A percentile compares a stretch with the other conserved stretches of the same genome.
phyloP scores from a whole-genome alignment of 2,329 filamentous ascomycete species.

The Scleromitrula shiraiana region DNA sequence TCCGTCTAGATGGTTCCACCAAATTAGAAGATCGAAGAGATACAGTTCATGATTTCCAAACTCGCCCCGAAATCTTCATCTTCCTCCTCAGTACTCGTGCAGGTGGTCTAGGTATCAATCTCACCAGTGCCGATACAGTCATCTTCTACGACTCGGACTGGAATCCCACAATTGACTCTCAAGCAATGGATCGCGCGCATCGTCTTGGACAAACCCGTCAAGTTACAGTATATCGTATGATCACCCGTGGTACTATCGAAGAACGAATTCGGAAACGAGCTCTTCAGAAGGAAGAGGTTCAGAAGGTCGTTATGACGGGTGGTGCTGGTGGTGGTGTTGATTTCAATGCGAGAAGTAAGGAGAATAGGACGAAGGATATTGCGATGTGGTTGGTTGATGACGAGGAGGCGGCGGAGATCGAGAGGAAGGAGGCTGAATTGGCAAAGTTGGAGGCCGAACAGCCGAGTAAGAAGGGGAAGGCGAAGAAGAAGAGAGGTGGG shows the following conservation, averaged over 20 bases:
- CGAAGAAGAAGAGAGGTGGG: slow-evolving; percentile 40
- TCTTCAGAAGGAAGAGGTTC: slow-evolving; percentile 96
- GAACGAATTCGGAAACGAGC: slow-evolving; percentile 96
- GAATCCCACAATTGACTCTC: slow-evolving; percentile 98
- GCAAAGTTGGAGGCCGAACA: slow-evolving; percentile 49
- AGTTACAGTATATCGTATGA: slow-evolving; percentile 95
- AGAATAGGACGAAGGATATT: slow-evolving; percentile 96
- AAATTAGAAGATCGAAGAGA: slow-evolving; percentile 96
- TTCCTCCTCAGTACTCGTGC: slow-evolving; percentile 94
- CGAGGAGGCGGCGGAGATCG: slow-evolving; percentile 89
- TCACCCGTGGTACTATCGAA: slow-evolving; percentile 93
- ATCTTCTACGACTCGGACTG: slow-evolving; percentile 99
- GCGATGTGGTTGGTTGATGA: slow-evolving; percentile 98
- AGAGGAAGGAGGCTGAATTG: slow-evolving; percentile 83
- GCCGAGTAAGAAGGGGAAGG: slow-evolving; percentile 57
- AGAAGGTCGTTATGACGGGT: slow-evolving; percentile 91
- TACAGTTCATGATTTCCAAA: slow-evolving; percentile 95
- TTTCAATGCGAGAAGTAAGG: slow-evolving; percentile 84
- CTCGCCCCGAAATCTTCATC: slow-evolving; percentile 87
- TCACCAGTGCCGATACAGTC: slow-evolving; percentile 93
- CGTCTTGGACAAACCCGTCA: slow-evolving; percentile 92
- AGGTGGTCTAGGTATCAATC: slow-evolving; percentile 94
- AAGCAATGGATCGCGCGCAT: slow-evolving; percentile 98
- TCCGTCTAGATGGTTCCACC: slow-evolving; percentile 89
- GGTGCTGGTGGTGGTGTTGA: slow-evolving; percentile 78